Base-by-base conservation (phyloP, 2,329 filamentous ascomycete species). In the Fusarium domesticum region DNA sequence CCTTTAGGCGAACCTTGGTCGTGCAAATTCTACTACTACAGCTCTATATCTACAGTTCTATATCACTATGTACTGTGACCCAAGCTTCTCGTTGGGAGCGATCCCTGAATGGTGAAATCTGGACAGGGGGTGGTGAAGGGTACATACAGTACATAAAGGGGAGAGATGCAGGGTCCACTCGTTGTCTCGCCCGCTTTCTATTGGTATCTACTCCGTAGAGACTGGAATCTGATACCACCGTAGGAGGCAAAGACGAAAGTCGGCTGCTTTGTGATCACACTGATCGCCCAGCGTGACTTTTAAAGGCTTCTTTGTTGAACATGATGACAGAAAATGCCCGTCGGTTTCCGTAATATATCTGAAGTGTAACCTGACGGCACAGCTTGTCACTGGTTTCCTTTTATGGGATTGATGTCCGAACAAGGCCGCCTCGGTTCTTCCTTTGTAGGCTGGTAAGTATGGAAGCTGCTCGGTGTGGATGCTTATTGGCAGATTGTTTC, bases 1-100 rank as follows among this genome's bases (percentile, higher is more conserved):
- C 56, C 53, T 54, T 59, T 57, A 57, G 65, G 63, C 63, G 61
- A 65, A 65, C 47, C 43, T 58, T 57, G 60, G 59, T 60, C 53
- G 56, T 65, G 55, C 57, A 66, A 65, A 64, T 64, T n/a, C n/a
- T n/a, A n/a, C 47, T 55, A 58, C 43, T 50, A 50, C 44, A 53
- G 37, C 43, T 53, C 50, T 39, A 52, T 54, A 39, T n/a, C n/a
- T n/a, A n/a, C n/a, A n/a, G n/a, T n/a, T n/a, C n/a, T n/a, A n/a
- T n/a, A n/a, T n/a, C n/a, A n/a, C n/a, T 35, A 48, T 49, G 18
- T 35, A 23, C 6, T 7, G 17, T 30, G 33, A 19, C 41, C 30
- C 30, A 39, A 15, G 19, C 15, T 37, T 43, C 30, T 42, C 15
- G 40, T 16, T 34, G 19, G 35, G 28, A 35, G 37, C 20, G 35